Conservation (phyloP, 192 early-diverging fungal genomes). For the Coemansia sp. region DNA sequence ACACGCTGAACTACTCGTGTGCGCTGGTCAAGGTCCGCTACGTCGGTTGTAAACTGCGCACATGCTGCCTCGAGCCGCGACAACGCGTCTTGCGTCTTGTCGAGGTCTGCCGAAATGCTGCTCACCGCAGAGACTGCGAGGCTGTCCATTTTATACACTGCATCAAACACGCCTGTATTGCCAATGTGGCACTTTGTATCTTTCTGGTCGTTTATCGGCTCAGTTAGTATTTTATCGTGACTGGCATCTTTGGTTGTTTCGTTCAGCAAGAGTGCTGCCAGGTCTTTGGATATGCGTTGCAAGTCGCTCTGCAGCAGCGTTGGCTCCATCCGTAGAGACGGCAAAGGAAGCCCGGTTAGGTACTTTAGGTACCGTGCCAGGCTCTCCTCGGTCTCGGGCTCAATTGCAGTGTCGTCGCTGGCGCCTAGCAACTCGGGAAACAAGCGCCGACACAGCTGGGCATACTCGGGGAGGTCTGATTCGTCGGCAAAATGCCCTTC, state of each 20-base stretch:
- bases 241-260: conserved; percentile 13
- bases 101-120: conserved; percentile 15
- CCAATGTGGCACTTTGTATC: background rate
- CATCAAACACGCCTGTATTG: conserved; percentile 23
- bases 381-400: conserved; percentile 36
- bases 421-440: conserved; percentile 26
- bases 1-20: conserved; percentile 41
- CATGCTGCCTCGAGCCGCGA: conserved; percentile 34
- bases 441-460: conserved; percentile 43
- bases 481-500: conserved; percentile 36
- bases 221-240: background rate
- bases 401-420: conserved; percentile 12
- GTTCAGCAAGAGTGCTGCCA: conserved; percentile 42
- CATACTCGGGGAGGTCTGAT: conserved; percentile 46
- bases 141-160: conserved; percentile 24
- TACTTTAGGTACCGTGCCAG: conserved; percentile 51
- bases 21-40: conserved; percentile 35
- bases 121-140: conserved; percentile 10
- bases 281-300: conserved; percentile 49
- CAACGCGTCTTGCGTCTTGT: conserved; percentile 28
- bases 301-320: conserved; percentile 42
- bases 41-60: conserved; percentile 22
- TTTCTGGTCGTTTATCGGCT: conserved; percentile 5
- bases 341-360: conserved; percentile 36
- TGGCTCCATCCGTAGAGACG: conserved; percentile 46